Evolutionary conservation across 805 yeast genomes (phyloP), one percentile per base, ranked within the genome.

Genomic region (Lachancea mirantina): DNA sequence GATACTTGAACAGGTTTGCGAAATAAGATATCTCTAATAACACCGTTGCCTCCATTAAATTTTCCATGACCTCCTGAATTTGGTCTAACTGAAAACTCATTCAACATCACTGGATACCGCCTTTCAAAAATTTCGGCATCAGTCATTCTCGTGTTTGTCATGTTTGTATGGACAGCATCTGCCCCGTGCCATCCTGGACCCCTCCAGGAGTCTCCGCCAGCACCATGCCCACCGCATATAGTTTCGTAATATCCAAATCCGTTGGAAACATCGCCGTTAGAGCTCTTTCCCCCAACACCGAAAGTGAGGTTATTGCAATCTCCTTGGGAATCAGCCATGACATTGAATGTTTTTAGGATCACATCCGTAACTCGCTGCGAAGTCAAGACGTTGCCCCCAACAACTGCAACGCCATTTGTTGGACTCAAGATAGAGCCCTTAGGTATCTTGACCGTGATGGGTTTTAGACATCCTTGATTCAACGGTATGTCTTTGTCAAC

Each of bases 281-380:
- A 61, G 35, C 57, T 62, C 37, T 71, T 70, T 28, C 85, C 89
- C 40, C 79, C 84, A 17, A 72, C 74, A 15, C 96, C 96, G 64
- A 88, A 89, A 0, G 96, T 88, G 46, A 89, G 74, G 59, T 89
- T 92, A 59, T 92, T 89, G 57, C 95, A 84, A 39, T 92, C 87
- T 26, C 96, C 96, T 60, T 89, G 97, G 1, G 96, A 87, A 43
- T 87, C 96, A 2, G 96, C 96, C 64, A 85, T 82, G 4, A 87
- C 85, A 40, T 73, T 69, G 55, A 92, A 87, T 0, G 97, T 92
- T 47, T 78, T 79, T 49, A 89, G 65, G 24, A 92, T 74, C 2
- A 83, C 89, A 58, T 88, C 96, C 0, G 95, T 87, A 28, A 92
- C 76, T 46, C 96, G 70, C 58, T 92, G 97, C 1, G 96, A 81